Percentiles rank a stretch among this genome's conserved stretches.
These are phyloP conservation scores for Dichomitus squalens DNA, from an alignment of 1,284 basidiomycete genomes.

Conservation along the genomic window DNA sequence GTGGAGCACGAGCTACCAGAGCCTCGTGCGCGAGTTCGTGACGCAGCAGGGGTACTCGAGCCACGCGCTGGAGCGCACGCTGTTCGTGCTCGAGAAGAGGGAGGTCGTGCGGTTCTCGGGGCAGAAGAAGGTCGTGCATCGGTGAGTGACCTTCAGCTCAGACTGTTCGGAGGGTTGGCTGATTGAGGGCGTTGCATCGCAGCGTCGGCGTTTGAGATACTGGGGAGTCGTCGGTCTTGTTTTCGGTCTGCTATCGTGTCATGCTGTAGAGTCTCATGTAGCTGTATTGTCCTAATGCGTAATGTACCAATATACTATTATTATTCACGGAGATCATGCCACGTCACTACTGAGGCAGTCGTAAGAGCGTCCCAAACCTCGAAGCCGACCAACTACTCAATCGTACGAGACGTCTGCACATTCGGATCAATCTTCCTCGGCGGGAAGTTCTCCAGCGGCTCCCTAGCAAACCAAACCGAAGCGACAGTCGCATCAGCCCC, in stretches of 20 bases:
- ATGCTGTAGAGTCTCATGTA: constrained; percentile 18
- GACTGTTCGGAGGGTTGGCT: neutral
- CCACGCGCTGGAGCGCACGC: constrained; percentile 90
- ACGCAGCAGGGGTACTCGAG: constrained; percentile 88
- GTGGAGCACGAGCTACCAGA: constrained; percentile 96
- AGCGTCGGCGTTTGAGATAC: constrained; percentile 26
- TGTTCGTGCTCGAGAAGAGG: constrained; percentile 94
- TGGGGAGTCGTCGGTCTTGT: constrained; percentile 1
- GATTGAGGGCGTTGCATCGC: neutral
- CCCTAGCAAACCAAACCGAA: constrained; percentile 16
- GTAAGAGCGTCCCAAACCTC: no score
- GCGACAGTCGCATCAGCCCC: neutral
- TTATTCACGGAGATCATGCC: neutral
- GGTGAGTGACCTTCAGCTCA: constrained; percentile 18
- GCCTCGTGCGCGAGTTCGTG: constrained; percentile 94
- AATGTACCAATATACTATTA: constrained; percentile 14
- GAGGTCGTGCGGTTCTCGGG: constrained; percentile 91
- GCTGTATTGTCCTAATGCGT: constrained; percentile 13
- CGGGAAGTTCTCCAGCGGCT: constrained; percentile 34
- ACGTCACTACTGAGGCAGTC: neutral
- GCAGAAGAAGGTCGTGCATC: constrained; percentile 38
- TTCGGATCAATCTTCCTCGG: constrained; percentile 22
- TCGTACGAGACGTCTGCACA: constrained; percentile 11
- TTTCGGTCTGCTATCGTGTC: constrained; percentile 13
- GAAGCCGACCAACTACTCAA: constrained; percentile 3